Evolutionary conservation across 1,284 basidiomycete genomes (phyloP).

Genomic region (Marasmius tenuissimus): DNA sequence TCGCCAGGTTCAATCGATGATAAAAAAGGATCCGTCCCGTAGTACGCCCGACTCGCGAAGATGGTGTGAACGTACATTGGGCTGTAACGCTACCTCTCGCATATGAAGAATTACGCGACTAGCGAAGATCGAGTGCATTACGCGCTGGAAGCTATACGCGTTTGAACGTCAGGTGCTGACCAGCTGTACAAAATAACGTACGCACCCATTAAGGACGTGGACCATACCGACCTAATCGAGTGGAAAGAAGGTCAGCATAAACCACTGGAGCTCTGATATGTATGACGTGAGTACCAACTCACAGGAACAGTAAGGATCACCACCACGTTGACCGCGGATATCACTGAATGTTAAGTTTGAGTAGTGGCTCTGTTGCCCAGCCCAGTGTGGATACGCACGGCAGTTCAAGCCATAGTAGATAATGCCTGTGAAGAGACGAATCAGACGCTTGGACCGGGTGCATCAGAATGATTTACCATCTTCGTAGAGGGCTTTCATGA

Average conservation of each 20-base stretch:
- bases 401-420: neutral
- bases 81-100: neutral
- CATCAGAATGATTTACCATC: neutral
- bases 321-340: neutral
- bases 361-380: neutral
- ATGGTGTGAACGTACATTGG: too few species aligned
- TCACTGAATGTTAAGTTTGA: neutral
- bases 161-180: constrained; percentile 13
- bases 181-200: neutral
- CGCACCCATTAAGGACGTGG: neutral
- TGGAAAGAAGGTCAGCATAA: too few species aligned
- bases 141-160: constrained; percentile 17
- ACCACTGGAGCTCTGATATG: too few species aligned
- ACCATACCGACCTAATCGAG: neutral
- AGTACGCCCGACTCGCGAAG: neutral
- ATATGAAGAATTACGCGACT: constrained; percentile 10
- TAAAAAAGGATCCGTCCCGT: too few species aligned
- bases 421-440: neutral
- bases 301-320: neutral
- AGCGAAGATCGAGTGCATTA: constrained; percentile 21
- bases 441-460: neutral
- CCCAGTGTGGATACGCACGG: neutral
- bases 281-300: too few species aligned
- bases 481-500: neutral
- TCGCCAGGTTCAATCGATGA: too few species aligned